phyloP scores from a whole-genome alignment of 2,329 filamentous ascomycete genomes.

The Trichoderma guizhouense region DNA sequence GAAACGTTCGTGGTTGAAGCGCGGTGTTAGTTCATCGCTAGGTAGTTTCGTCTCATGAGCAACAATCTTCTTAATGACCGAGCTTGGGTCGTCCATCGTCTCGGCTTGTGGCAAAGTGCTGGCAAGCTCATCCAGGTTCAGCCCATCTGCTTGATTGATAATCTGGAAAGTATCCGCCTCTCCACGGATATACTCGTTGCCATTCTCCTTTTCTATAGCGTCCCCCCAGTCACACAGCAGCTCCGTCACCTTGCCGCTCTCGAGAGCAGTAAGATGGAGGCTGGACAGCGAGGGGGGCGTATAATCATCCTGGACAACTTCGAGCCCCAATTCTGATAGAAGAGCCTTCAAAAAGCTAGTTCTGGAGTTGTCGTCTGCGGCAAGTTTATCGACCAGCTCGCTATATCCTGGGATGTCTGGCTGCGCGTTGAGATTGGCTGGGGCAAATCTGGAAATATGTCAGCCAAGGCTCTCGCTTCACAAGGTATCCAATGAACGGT shows the following conservation, averaged over 20 bases:
- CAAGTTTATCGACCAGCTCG: constrained; percentile 64
- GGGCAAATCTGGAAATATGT: constrained; percentile 65
- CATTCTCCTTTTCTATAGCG: constrained; percentile 61
- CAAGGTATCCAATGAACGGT: not conserved
- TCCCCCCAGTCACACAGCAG: constrained; percentile 65
- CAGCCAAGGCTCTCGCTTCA: not conserved
- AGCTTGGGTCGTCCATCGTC: constrained; percentile 67
- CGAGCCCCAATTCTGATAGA: constrained; percentile 75
- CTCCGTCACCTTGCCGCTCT: constrained; percentile 62
- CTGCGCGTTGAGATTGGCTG: constrained; percentile 69
- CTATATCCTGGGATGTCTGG: constrained; percentile 66
- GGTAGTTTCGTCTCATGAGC: constrained; percentile 68
- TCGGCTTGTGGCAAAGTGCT: constrained; percentile 44
- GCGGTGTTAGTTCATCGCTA: constrained; percentile 69
- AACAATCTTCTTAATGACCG: constrained; percentile 69
- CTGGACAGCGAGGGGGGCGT: constrained; percentile 75
- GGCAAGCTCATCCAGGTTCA: constrained; percentile 54
- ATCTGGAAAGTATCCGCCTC: constrained; percentile 82
- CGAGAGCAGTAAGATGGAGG: constrained; percentile 73
- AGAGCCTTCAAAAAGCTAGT: constrained; percentile 75
- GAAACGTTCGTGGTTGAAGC: constrained; percentile 80
- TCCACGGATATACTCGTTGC: constrained; percentile 69
- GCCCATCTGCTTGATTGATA: constrained; percentile 61
- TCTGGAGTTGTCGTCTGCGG: constrained; percentile 66
- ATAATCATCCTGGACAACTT: constrained; percentile 66